Conservation (phyloP, 2,329 filamentous ascomycete species). For the Myriosclerotinia duriaeana region DNA sequence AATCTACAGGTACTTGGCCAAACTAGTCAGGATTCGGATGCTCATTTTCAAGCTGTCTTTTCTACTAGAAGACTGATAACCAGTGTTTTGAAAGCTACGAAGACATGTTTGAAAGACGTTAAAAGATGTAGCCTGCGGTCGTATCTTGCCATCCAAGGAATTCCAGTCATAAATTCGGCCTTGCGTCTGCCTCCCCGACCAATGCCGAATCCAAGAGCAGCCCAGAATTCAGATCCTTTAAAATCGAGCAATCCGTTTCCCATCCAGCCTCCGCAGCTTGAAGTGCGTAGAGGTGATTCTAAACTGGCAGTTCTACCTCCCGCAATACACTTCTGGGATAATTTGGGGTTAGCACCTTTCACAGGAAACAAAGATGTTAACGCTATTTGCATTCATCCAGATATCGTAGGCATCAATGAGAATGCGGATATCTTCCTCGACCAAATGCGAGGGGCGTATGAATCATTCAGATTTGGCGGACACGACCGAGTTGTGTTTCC, state of each 20-base stretch:
- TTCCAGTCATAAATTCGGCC: conserved; percentile 54
- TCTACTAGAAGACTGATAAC: conserved; percentile 42
- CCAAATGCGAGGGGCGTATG: conserved; percentile 69
- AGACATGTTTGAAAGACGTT: conserved; percentile 47
- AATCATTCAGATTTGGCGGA: conserved; percentile 68
- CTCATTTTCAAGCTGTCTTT: conserved; percentile 24
- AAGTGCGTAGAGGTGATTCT: conserved; percentile 67
- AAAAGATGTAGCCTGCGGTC: conserved; percentile 48
- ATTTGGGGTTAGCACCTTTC: conserved; percentile 70
- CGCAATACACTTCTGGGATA: conserved; percentile 78
- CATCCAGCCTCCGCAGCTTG: conserved; percentile 68
- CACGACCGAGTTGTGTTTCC: conserved; percentile 50
- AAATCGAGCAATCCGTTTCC: conserved; percentile 57
- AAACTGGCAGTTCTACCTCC: conserved; percentile 72
- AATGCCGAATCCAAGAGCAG: conserved; percentile 32
- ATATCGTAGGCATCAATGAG: conserved; percentile 60
- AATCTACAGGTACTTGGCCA: conserved; percentile 40
- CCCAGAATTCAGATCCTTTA: conserved; percentile 33
- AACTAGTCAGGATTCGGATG: conserved; percentile 17
- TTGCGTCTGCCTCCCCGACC: conserved; percentile 46
- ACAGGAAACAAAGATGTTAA: conserved; percentile 70
- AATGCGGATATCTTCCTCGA: conserved; percentile 64
- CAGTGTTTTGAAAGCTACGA: conserved; percentile 48
- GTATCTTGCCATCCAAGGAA: conserved; percentile 57
- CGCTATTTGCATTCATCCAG: conserved; percentile 69